Conservation (phyloP, 2,329 filamentous ascomycete species). For the Alternaria tenuissima region DNA sequence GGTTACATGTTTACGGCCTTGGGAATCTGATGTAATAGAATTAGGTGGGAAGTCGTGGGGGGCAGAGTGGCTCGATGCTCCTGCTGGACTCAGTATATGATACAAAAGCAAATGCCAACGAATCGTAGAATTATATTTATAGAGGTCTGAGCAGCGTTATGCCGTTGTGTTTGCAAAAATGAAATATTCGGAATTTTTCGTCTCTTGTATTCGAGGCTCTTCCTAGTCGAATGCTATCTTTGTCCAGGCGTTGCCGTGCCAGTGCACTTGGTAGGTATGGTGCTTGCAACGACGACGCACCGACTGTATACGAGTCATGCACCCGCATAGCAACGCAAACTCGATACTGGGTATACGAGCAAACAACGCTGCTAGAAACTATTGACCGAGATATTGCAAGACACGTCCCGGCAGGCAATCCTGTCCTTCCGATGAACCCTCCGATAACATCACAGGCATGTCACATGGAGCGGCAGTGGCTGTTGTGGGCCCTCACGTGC, state of each 20-base stretch:
- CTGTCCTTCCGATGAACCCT: constrained; percentile 8
- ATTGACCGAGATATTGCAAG: neutral
- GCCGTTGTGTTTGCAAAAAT: neutral
- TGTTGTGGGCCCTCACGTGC: constrained; percentile 14
- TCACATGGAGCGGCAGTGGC: constrained; percentile 9
- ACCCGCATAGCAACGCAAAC: neutral
- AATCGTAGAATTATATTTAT: neutral
- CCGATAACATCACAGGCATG: constrained; percentile 8
- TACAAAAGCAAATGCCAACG: neutral
- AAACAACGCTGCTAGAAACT: neutral
- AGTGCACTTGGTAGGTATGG: neutral
- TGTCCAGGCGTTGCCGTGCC: neutral
- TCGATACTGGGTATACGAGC: neutral
- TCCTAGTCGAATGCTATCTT: neutral
- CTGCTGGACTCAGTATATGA: neutral
- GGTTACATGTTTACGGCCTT: constrained; percentile 1
- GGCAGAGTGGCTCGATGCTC: neutral
- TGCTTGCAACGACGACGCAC: neutral
- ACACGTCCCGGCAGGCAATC: neutral
- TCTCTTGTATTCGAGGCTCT: neutral
- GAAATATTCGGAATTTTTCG: neutral
- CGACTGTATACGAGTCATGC: constrained; percentile 1
- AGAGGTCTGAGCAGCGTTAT: neutral
- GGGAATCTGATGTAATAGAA: constrained; percentile 5
- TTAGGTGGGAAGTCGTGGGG: neutral